Evolutionary conservation across 371 early-diverging fungal species (phyloP).

Genomic region (Mucor circinelloides): DNA sequence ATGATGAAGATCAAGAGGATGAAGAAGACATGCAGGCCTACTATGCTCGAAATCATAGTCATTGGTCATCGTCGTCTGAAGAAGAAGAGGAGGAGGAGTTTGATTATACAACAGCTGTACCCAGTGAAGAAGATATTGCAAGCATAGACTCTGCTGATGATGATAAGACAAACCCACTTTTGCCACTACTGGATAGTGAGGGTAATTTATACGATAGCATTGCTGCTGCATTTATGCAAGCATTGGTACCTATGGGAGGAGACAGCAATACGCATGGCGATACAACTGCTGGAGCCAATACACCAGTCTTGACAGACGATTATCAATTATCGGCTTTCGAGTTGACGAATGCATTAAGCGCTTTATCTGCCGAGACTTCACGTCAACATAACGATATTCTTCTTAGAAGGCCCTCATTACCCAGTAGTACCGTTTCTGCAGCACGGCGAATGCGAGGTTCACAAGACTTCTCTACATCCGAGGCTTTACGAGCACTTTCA

Average conservation of each 20-base stretch:
- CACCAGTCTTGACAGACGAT: constrained; percentile 10
- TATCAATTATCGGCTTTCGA: constrained; percentile 27
- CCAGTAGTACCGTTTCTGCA: constrained; percentile 41
- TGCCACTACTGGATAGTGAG: constrained; percentile 28
- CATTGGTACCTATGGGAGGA: constrained; percentile 22
- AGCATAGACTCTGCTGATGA: constrained; percentile 33
- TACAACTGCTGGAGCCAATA: constrained; percentile 13
- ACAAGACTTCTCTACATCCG: constrained; percentile 28
- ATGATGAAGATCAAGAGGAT: constrained; percentile 25
- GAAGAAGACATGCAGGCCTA: constrained; percentile 10
- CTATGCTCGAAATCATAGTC: constrained; percentile 11
- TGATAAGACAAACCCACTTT: constrained; percentile 16
- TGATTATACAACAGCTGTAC: constrained; percentile 24
- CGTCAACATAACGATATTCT: constrained; percentile 13
- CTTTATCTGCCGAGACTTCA: constrained; percentile 7
- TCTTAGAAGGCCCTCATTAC: constrained; percentile 37
- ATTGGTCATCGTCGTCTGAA: constrained; percentile 44
- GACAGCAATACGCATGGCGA: not conserved
- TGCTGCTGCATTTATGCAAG: constrained; percentile 42
- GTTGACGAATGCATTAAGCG: constrained; percentile 20
- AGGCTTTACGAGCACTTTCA: constrained; percentile 32
- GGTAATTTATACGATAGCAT: constrained; percentile 33
- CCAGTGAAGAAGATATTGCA: constrained; percentile 18
- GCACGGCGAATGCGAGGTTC: constrained; percentile 29
- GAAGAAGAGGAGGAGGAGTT: constrained; percentile 41